Base-by-base conservation (phyloP, 495 filamentous ascomycete species). In the Tuber borchii region DNA sequence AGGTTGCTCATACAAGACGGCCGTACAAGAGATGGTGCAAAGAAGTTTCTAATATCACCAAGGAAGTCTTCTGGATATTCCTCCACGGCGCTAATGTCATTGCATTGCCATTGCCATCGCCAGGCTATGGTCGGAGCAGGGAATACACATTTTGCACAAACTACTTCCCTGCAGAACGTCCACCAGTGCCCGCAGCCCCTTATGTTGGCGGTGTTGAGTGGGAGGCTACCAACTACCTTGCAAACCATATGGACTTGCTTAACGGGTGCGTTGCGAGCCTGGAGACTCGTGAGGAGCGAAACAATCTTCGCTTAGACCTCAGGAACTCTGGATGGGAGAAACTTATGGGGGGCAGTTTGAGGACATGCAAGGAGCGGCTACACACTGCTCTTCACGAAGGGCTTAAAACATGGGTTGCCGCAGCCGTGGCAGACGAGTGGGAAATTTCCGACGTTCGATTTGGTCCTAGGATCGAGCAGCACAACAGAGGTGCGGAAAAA, bases 51-150 rank as follows among this genome's bases (percentile, higher is more conserved):
- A 93, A 91, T 78, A 94, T 98, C 69, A 97, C 93, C 46, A 98
- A 98, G 84, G 95, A 99, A 83, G 95, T 98, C 42, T 99, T 99
- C 84, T 99, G 95, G 95, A 99, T 99, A 82, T 99, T 98, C 85
- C 87, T 97, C 73, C 95, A 99, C 83, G 90, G 94, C 75, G 85
- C 95, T 71, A 98, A 98, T 79, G 90, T 97, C 75, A 88, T 99
- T 72, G 89, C 81, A 70, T 73, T 72, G 71, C 73, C 74, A 42
- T 70, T 16, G 39, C 81, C 77, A 37, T 20, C 65, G 19, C 31
- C 56, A 34, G 14, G 19, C 14, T 17, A 65, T 34, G 26, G 56
- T 65, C 31, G 22, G 61, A n/a, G 56, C 51, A 48, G 40, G 48
- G 19, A 39, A 8, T 31, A 80, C 74, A 77, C 84, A 22, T 95